Percentiles rank a stretch among this genome's conserved stretches.
Conservation (phyloP, 768 basidiomycete species). For the Suillus luteus region DNA sequence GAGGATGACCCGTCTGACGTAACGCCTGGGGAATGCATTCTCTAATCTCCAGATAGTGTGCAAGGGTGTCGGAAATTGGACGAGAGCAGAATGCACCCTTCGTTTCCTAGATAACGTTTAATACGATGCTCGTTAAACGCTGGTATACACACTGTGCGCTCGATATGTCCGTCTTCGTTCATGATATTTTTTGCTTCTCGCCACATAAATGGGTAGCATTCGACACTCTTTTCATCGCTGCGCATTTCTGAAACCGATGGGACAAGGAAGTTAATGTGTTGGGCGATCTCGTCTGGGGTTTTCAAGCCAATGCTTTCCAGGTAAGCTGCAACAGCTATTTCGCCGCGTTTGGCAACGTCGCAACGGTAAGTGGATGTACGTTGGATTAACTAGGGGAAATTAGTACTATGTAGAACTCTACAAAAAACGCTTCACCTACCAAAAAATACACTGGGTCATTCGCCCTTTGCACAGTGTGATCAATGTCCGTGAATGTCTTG, state of each 20-base stretch:
- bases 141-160: not conserved
- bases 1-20: not conserved
- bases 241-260: not conserved
- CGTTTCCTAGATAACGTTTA: not conserved
- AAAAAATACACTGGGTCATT: not conserved
- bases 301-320: not conserved
- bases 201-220: slow-evolving; percentile 3
- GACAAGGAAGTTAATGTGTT: not conserved
- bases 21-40: not conserved
- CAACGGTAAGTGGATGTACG: not conserved
- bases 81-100: not conserved
- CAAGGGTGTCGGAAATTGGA: not conserved
- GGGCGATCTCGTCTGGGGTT: not conserved
- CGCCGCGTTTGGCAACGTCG: not conserved
- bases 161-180: not conserved
- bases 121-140: not conserved
- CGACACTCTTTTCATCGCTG: not conserved
- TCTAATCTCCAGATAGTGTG: not conserved
- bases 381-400: not conserved
- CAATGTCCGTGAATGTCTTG: not conserved
- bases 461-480: not conserved
- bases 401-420: not conserved
- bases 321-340: not conserved
- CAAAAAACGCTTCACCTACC: not conserved
- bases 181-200: not conserved